Conservation (phyloP, 805 yeast genomes). For the Pichia heedii region DNA sequence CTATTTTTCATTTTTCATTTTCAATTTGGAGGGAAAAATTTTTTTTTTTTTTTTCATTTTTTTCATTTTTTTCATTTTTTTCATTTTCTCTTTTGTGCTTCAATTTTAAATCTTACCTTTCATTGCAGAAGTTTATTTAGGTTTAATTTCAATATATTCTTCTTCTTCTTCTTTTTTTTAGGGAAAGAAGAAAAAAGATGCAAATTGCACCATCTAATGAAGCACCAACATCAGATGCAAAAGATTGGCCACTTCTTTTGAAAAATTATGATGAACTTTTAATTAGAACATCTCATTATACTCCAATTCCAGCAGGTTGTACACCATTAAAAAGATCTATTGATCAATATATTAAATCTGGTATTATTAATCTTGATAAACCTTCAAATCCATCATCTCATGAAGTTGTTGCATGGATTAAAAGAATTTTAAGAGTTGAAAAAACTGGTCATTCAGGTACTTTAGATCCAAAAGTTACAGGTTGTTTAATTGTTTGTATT, state of each 20-base stretch:
- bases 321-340: conserved; percentile 92
- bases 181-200: background rate
- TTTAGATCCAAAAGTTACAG: conserved; percentile 93
- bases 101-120: no score
- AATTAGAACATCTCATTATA: conserved; percentile 94
- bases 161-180: background rate
- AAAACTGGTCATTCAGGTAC: conserved; percentile 99
- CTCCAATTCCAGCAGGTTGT: conserved; percentile 94
- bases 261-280: conserved; percentile 90
- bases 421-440: conserved; percentile 89
- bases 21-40: no score
- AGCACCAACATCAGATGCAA: conserved; percentile 73
- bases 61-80: no score
- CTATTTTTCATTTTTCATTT: no score
- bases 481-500: conserved; percentile 95
- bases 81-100: no score
- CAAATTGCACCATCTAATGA: conserved; percentile 55
- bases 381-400: conserved; percentile 98
- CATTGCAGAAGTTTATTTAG: no score
- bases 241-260: conserved; percentile 91
- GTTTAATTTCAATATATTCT: background rate
- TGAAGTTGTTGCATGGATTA: conserved; percentile 99
- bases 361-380: conserved; percentile 95
- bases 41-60: no score
- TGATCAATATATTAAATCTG: conserved; percentile 81